phyloP scores from a whole-genome alignment of 2,329 filamentous ascomycete species.

The Didymella lethalis region DNA sequence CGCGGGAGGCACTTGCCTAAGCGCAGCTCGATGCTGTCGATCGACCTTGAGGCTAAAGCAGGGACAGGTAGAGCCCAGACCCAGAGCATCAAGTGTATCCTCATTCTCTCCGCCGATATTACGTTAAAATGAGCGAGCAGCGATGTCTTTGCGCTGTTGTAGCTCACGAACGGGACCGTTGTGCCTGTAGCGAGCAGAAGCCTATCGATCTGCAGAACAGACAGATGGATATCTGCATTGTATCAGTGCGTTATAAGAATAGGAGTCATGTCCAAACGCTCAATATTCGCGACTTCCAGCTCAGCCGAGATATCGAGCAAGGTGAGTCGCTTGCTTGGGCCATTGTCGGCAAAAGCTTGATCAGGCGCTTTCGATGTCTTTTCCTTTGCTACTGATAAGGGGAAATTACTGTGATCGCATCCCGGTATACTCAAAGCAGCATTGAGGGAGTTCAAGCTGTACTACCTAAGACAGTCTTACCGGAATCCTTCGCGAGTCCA shows the following conservation, averaged over 20 bases:
- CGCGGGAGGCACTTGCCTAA: not conserved
- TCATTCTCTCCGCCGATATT: not conserved
- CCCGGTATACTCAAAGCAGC: too few species aligned
- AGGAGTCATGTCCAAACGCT: not conserved
- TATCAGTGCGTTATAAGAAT: not conserved
- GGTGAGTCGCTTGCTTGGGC: not conserved
- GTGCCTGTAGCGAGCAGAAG: not conserved
- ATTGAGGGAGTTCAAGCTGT: not conserved
- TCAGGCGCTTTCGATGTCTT: not conserved
- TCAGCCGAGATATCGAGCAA: not conserved
- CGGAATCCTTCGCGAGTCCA: not conserved
- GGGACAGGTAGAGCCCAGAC: not conserved
- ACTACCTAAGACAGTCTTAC: not conserved
- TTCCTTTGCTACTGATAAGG: not conserved
- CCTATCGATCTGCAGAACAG: not conserved
- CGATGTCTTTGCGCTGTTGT: not conserved
- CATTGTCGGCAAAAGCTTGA: not conserved
- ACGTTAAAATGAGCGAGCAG: not conserved
- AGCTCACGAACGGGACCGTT: not conserved
- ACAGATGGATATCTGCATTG: not conserved
- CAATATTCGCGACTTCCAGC: not conserved
- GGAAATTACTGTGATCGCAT: not conserved
- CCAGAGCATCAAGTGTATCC: not conserved
- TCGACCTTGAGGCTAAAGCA: not conserved
- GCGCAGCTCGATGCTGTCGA: not conserved